Percentiles rank a stretch among this genome's conserved stretches.
These are phyloP conservation scores for Mycena alexandri DNA, from an alignment of 768 basidiomycete genomes.

Conservation along the genomic window DNA sequence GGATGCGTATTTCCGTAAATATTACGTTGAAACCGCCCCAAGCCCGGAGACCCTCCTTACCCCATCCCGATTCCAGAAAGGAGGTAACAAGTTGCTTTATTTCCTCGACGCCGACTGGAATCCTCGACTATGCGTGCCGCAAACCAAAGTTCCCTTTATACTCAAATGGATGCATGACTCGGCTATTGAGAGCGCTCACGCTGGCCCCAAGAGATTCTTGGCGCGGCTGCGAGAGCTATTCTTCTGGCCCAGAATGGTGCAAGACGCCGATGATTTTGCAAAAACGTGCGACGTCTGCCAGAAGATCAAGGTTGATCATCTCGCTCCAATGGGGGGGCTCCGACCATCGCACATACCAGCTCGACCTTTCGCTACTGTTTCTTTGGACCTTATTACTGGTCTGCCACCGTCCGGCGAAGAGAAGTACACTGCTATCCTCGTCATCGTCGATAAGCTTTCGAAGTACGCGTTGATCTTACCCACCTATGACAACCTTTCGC, in stretches of 20 bases:
- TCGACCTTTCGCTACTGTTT: slow-evolving; percentile 10
- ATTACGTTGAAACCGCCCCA: not conserved
- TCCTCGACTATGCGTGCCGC: slow-evolving; percentile 14
- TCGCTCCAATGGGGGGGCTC: slow-evolving; percentile 10
- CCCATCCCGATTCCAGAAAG: slow-evolving; percentile 13
- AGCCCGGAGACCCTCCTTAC: slow-evolving; percentile 2
- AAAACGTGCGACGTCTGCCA: slow-evolving; percentile 24
- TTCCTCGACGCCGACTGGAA: slow-evolving; percentile 26
- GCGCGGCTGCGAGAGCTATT: too few relatives aligned
- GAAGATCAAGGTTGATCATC: slow-evolving; percentile 11
- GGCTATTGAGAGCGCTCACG: too few relatives aligned
- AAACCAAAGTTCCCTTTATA: slow-evolving; percentile 33
- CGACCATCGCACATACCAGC: slow-evolving; percentile 9
- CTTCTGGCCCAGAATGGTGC: too few relatives aligned
- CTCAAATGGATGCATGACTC: not conserved
- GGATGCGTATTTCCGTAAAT: slow-evolving; percentile 12
- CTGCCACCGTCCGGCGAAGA: slow-evolving; percentile 31
- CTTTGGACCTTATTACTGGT: slow-evolving; percentile 11
- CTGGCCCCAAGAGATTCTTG: too few relatives aligned
- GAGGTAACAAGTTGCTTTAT: slow-evolving; percentile 15
- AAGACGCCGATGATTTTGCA: too few relatives aligned
- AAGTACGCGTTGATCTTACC: slow-evolving; percentile 50
- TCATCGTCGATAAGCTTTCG: slow-evolving; percentile 48
- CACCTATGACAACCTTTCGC: slow-evolving; percentile 11
- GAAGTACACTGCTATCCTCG: slow-evolving; percentile 40